phyloP scores from a whole-genome alignment of 441 rosid genomes.

The Pelargonium myrrhifolium region DNA sequence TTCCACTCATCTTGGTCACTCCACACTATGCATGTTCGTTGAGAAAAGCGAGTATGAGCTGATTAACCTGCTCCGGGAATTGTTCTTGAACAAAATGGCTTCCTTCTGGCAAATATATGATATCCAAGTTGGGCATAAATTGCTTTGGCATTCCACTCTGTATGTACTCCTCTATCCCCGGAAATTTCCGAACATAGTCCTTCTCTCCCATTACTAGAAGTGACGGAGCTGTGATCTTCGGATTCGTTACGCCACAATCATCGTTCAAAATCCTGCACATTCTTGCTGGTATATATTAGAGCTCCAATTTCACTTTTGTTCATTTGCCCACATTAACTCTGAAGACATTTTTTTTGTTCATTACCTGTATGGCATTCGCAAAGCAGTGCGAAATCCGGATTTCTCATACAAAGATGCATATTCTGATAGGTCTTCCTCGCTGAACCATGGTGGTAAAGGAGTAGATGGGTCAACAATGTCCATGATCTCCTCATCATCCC shows the following conservation, averaged over 20 bases:
- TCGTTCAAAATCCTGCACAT: constrained; percentile 16
- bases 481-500: constrained; percentile 49
- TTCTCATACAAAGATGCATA: constrained; percentile 46
- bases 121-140: constrained; percentile 33
- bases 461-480: constrained; percentile 46
- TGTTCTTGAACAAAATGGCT: constrained; percentile 36
- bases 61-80: constrained; percentile 30
- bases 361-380: constrained; percentile 54
- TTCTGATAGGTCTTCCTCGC: constrained; percentile 41
- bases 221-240: constrained; percentile 28
- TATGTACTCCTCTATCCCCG: constrained; percentile 30
- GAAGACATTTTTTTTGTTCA: not conserved
- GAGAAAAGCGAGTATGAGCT: constrained; percentile 29
- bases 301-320: not conserved
- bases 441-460: constrained; percentile 49
- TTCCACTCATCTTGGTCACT: too few species aligned
- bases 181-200: constrained; percentile 29
- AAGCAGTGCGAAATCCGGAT: constrained; percentile 44
- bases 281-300: not conserved
- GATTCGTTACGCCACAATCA: constrained; percentile 23
- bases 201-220: constrained; percentile 34
- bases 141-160: constrained; percentile 24
- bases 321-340: not conserved
- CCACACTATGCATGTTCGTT: constrained; percentile 16
- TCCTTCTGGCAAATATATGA: constrained; percentile 29